phyloP scores from a whole-genome alignment of 306 rosid genomes.

The Vicia villosa region DNA sequence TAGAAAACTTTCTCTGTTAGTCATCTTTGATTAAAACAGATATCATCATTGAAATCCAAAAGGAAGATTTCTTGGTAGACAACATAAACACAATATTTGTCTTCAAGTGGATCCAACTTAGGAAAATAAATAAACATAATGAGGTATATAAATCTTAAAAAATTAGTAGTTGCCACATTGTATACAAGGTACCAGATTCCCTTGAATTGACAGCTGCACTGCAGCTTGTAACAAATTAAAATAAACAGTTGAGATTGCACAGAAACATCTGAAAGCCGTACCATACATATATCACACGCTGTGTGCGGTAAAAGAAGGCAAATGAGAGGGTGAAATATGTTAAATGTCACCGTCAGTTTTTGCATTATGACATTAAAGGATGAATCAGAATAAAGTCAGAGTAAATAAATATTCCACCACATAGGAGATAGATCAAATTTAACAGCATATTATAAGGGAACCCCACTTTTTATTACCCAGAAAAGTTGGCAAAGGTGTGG shows the following conservation, averaged over 20 bases:
- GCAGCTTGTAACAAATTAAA: too few species aligned
- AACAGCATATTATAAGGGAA: slow-evolving; percentile 32
- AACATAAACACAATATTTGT: not conserved
- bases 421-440: slow-evolving; percentile 8
- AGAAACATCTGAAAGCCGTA: not conserved
- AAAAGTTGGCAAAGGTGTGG: slow-evolving; percentile 44
- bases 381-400: slow-evolving; percentile 39
- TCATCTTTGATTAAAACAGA: not conserved
- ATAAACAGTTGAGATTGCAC: too few species aligned
- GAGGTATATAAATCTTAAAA: not conserved
- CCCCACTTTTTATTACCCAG: slow-evolving; percentile 38
- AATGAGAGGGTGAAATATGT: slow-evolving; percentile 26
- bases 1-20: not conserved
- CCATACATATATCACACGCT: not conserved
- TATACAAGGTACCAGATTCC: not conserved
- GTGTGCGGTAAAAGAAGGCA: slow-evolving; percentile 6
- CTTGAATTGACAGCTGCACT: too few species aligned
- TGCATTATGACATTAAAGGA: slow-evolving; percentile 18
- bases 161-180: not conserved
- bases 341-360: slow-evolving; percentile 39
- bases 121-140: not conserved
- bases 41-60: not conserved
- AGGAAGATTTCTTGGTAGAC: not conserved
- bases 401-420: slow-evolving; percentile 28
- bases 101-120: not conserved